Base-by-base conservation (phyloP, 306 rosid species). In the Quercus berberidifolia region DNA sequence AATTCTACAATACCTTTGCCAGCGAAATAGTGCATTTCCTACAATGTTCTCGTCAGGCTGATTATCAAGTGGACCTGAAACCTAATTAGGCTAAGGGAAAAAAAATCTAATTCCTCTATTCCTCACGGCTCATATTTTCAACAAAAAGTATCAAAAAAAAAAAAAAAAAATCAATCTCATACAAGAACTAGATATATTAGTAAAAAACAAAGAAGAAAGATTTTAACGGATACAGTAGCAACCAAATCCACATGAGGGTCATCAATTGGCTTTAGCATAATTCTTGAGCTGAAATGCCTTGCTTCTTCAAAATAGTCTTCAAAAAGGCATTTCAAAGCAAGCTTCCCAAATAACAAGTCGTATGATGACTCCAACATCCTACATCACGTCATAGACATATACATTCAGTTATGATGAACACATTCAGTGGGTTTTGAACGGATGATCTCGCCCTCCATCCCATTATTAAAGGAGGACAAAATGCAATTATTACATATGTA, bases 241-340 rank as follows among this genome's bases (percentile, higher is more conserved):
- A 95, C 86, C 78, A 93, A 86, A 91, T 95, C 98, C 25, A 95
- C 99, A 82, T 90, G 93, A 69, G 97, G 99, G 71, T 95, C 99
- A 55, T 93, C 99, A 51, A 93, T 89, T 3, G 99, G 99, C 80
- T 93, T 93, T n/a, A 95, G 92, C 98, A 95, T 91, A 21, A 95
- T 93, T 78, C 88, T 65, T 10, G 99, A 83, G 72, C 82, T 80
- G 79, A 95, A 90, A 78, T 93, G 92, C 76, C 83, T 79, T 1
- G 97, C 94, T 81, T 87, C 85, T 26, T 93, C 90, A 76, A 87
- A 93, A 63, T 95, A 95, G 73, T 95, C 99, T 18, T 89, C 80
- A 80, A 95, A 93, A 74, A 95, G 96, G 67, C 96, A 86, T 77
- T 80, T 85, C 87, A 93, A 84, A 26, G 99, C 94, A 68, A 95